Evolutionary conservation across 805 yeast genomes (phyloP).

Genomic region (Alloascoidea hylecoeti): DNA sequence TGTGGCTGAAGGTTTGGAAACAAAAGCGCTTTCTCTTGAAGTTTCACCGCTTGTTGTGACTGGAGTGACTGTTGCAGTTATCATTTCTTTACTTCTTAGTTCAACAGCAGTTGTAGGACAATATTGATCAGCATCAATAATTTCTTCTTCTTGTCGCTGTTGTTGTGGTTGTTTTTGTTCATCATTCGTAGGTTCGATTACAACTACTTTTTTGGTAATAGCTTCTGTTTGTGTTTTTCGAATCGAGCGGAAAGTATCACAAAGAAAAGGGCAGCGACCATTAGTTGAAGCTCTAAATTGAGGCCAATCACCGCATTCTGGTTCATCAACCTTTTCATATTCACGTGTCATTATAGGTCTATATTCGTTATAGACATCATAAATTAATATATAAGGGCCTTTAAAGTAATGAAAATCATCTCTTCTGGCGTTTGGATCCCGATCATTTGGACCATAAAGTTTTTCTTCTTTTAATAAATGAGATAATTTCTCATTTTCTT

Average conservation of each 20-base stretch:
- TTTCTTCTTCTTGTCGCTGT: not conserved
- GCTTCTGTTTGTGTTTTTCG: slow-evolving; percentile 6
- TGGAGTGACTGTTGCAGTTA: not conserved
- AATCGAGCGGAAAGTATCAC: slow-evolving; percentile 6
- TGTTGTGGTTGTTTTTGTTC: slow-evolving; percentile 5
- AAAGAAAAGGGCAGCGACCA: slow-evolving; percentile 78
- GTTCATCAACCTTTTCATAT: slow-evolving; percentile 37
- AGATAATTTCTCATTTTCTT: slow-evolving; percentile 25
- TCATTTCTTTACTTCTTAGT: not conserved
- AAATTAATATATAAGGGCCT: slow-evolving; percentile 60
- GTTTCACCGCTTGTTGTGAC: not conserved
- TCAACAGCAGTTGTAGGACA: too few relatives aligned
- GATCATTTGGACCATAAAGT: slow-evolving; percentile 72
- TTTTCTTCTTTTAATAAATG: slow-evolving; percentile 74
- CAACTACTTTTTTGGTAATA: slow-evolving; percentile 4
- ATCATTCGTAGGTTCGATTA: slow-evolving; percentile 3
- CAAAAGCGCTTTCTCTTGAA: not conserved
- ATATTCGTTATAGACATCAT: slow-evolving; percentile 63
- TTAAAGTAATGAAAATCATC: slow-evolving; percentile 78
- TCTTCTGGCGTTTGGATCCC: slow-evolving; percentile 74
- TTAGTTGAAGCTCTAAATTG: slow-evolving; percentile 43
- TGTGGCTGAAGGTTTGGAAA: not conserved
- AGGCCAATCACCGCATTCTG: slow-evolving; percentile 37
- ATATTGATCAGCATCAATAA: too few relatives aligned
- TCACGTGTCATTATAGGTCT: slow-evolving; percentile 77